Evolutionary conservation across 108 stramenopile species (phyloP), one percentile per base, ranked within the genome.

Genomic region (Heterococcus sp.): DNA sequence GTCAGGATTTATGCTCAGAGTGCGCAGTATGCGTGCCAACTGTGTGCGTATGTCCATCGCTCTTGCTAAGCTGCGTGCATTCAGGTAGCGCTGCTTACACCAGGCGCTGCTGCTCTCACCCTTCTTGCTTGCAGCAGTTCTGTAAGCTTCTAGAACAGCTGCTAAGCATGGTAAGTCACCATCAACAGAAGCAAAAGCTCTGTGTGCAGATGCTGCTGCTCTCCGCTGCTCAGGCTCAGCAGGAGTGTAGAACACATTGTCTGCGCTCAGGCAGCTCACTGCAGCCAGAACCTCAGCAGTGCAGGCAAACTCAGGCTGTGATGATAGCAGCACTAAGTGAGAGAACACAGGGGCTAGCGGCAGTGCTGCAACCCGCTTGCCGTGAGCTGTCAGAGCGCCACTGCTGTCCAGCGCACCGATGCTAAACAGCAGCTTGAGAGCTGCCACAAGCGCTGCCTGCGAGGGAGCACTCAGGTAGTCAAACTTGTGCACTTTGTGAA

Each of bases 381-480:
- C 86, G 8, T 78, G 85, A 2, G 68, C 37, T 3, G 86, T 86
- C 34, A 87, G 37, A 35, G 46, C 38, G 21, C 65, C 73, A 36
- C 33, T 2, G 1, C 37, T 38, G 14, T 81, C 72, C 65, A 81
- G 64, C n/a, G 80, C 70, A 5, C 82, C 82, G 37, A 83, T 66
- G 37, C 88, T 85, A 1, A 83, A 63, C 70, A 93, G 78, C 65
- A 87, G 75, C 67, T 89, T 83, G 31, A 92, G 87, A 2, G 92
- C 93, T 38, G 72, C 80, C 21, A 75, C 58, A 35, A 93, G 65
- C 2, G 90, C 75, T 14, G 84, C 85, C 2, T 73, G 69, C 0
- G 89, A 72, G 3, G 94, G 94, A 27, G 92, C 80, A 77, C 91
- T 91, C 87, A 96, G 87, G 70, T 94, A 85, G 79, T 96, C 95